Evolutionary conservation across 2,329 filamentous ascomycete genomes (phyloP).

Genomic region (Hypoxylon sp.): DNA sequence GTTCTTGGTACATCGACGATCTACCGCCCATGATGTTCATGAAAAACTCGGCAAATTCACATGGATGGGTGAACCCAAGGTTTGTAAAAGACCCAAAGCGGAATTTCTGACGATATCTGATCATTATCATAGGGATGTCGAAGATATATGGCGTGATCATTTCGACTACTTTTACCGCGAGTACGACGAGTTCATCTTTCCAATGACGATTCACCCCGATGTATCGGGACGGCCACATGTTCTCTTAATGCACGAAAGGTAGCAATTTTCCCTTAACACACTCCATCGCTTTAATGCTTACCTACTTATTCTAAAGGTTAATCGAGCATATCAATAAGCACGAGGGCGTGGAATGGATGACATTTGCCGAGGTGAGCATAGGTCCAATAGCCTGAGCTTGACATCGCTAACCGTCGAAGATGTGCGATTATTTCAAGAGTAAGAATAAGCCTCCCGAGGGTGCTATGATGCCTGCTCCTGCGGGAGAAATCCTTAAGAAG

Average conservation of each 20-base stretch:
- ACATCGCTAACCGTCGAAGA: conserved; percentile 61
- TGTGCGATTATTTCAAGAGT: conserved; percentile 80
- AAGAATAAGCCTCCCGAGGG: conserved; percentile 71
- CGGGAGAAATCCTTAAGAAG: conserved; percentile 66
- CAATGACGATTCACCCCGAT: conserved; percentile 83
- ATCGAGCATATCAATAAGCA: conserved; percentile 78
- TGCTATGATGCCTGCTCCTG: conserved; percentile 71
- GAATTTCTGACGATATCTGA: conserved; percentile 1
- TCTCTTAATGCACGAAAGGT: conserved; percentile 80
- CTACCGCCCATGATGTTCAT: conserved; percentile 81
- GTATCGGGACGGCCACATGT: conserved; percentile 80
- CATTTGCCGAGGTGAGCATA: conserved; percentile 60
- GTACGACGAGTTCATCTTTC: conserved; percentile 83
- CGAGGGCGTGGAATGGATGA: conserved; percentile 75
- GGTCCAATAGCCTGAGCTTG: not conserved
- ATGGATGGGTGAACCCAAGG: conserved; percentile 70
- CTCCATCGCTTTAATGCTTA: conserved; percentile 15
- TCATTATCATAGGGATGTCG: conserved; percentile 63
- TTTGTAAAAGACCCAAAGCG: conserved; percentile 38
- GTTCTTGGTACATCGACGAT: conserved; percentile 75
- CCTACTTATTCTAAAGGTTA: conserved; percentile 58
- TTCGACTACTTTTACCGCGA: conserved; percentile 83
- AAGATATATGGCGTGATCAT: conserved; percentile 76
- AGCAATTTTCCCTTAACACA: conserved; percentile 42
- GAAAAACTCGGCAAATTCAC: conserved; percentile 74